Percentiles rank a stretch among this genome's conserved stretches.
Evolutionary conservation across 352 stramenopile genomes (phyloP).

Genomic region (Pythium sp.): DNA sequence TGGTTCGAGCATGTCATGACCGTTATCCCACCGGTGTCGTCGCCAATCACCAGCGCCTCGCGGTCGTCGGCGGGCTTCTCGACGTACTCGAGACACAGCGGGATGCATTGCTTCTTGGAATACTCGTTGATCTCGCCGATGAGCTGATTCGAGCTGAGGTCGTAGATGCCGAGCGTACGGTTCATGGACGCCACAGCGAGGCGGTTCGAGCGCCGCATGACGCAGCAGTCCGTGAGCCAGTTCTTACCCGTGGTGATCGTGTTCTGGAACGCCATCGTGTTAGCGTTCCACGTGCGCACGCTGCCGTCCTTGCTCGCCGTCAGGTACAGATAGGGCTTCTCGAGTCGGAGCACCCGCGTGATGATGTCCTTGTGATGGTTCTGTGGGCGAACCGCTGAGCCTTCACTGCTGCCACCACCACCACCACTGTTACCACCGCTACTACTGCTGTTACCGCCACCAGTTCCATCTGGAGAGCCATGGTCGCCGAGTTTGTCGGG

Average conservation of each 20-base stretch:
- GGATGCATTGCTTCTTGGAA: conserved; percentile 73
- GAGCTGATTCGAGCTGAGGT: conserved; percentile 59
- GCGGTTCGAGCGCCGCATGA: conserved; percentile 81
- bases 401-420: neutral
- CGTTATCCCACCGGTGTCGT: conserved; percentile 72
- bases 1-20: conserved; percentile 70
- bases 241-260: conserved; percentile 63
- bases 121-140: conserved; percentile 79
- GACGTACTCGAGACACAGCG: conserved; percentile 78
- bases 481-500: conserved; percentile 47
- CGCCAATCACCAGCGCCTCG: conserved; percentile 73
- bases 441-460: neutral
- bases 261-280: conserved; percentile 62
- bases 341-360: conserved; percentile 60
- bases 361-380: conserved; percentile 75
- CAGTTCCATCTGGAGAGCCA: conserved; percentile 1
- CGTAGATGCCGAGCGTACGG: conserved; percentile 71
- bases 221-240: conserved; percentile 75
- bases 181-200: conserved; percentile 82
- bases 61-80: conserved; percentile 69
- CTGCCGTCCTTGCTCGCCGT: conserved; percentile 76
- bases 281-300: conserved; percentile 69
- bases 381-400: conserved; percentile 16
- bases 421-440: neutral
- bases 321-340: conserved; percentile 69